These are phyloP conservation scores for Cyanodermella asteris DNA, from an alignment of 2,329 filamentous ascomycete species.

Conservation along the genomic window DNA sequence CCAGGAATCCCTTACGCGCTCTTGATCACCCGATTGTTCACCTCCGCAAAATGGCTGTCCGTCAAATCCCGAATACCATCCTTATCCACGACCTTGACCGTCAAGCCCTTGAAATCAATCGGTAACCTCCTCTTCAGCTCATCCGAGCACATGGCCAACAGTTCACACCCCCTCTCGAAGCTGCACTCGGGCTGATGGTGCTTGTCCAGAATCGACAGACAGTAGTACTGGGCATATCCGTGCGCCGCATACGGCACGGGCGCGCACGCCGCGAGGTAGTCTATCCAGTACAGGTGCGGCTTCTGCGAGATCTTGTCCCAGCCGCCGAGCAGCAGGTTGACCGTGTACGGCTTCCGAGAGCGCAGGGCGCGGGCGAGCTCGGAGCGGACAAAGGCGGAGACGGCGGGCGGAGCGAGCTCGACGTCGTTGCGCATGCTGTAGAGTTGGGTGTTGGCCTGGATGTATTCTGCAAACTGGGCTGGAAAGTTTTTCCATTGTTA, in stretches of 20 bases:
- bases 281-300: conserved; percentile 88
- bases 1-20: no score
- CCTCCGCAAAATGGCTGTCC: no score
- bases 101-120: conserved; percentile 93
- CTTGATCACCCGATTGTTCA: no score
- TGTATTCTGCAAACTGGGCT: conserved; percentile 99
- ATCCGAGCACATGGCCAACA: conserved; percentile 85
- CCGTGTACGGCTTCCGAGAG: conserved; percentile 84
- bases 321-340: conserved; percentile 87
- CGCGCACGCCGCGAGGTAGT: conserved; percentile 80
- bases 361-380: conserved; percentile 81
- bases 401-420: conserved; percentile 70
- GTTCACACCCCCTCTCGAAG: conserved; percentile 73
- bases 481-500: conserved; percentile 2
- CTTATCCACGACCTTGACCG: conserved; percentile 85
- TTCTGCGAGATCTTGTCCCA: conserved; percentile 80
- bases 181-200: conserved; percentile 91
- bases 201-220: conserved; percentile 90
- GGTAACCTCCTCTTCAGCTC: conserved; percentile 92
- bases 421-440: conserved; percentile 97
- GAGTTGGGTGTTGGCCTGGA: conserved; percentile 93
- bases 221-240: conserved; percentile 99
- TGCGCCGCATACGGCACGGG: conserved; percentile 88
- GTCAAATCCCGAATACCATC: conserved; percentile 78
- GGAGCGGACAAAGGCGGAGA: conserved; percentile 81